phyloP scores from a whole-genome alignment of 78 protist genomes.

The Cavenderia fasciculata region DNA sequence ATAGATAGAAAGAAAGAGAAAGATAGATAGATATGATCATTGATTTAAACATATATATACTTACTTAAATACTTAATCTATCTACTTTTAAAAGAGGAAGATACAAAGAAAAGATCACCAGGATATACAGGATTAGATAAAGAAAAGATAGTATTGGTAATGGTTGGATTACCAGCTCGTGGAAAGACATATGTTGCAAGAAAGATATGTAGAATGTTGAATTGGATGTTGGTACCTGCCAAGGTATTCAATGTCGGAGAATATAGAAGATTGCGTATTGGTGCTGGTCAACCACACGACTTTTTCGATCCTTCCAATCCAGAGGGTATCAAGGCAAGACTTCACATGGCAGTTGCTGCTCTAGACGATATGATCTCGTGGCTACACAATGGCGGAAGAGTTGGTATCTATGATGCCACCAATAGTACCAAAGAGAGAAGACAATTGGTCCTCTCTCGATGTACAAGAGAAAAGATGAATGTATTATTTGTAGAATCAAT shows the following conservation, averaged over 20 bases:
- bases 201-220: constrained; percentile 85
- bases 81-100: constrained; percentile 13
- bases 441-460: constrained; percentile 60
- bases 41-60: background rate
- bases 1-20: background rate
- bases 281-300: constrained; percentile 86
- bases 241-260: constrained; percentile 85
- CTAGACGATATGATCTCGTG: constrained; percentile 81
- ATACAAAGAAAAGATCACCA: constrained; percentile 41
- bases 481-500: constrained; percentile 67
- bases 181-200: constrained; percentile 89
- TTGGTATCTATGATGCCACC: constrained; percentile 92
- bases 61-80: background rate
- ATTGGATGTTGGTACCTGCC: constrained; percentile 84
- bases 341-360: constrained; percentile 83
- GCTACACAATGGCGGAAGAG: constrained; percentile 72
- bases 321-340: constrained; percentile 82
- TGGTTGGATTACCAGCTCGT: constrained; percentile 94
- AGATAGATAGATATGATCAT: constrained; percentile 3
- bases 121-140: constrained; percentile 74
- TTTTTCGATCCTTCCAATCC: constrained; percentile 88
- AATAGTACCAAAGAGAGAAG: constrained; percentile 84
- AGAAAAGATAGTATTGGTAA: constrained; percentile 83
- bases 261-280: constrained; percentile 73
- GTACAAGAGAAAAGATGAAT: constrained; percentile 60